Percentiles rank a stretch among this genome's conserved stretches.
Conservation (phyloP, 805 yeast species). For the Metschnikowia lunata region DNA sequence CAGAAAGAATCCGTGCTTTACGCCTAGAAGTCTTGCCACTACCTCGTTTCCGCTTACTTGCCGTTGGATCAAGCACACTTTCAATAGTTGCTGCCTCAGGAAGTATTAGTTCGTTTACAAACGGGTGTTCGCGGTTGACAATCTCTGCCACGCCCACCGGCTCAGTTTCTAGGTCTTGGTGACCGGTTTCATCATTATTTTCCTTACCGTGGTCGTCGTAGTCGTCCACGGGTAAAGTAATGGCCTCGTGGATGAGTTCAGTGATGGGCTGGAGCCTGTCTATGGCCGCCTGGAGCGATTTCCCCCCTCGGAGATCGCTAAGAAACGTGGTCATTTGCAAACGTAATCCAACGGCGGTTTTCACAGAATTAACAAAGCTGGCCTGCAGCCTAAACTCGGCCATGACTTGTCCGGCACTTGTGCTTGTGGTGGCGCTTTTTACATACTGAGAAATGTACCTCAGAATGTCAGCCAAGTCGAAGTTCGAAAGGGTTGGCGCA, state of each 20-base stretch:
- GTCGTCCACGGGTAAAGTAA: constrained; percentile 48
- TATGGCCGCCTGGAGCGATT: constrained; percentile 47
- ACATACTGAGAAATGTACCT: constrained; percentile 27
- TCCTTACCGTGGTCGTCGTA: neutral
- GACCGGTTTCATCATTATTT: constrained; percentile 20
- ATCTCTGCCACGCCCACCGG: constrained; percentile 54
- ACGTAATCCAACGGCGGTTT: constrained; percentile 37
- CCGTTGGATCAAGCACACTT: constrained; percentile 5
- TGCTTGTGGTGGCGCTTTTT: constrained; percentile 8
- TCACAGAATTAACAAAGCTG: constrained; percentile 27
- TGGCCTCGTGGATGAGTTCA: constrained; percentile 43
- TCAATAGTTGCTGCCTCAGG: constrained; percentile 35
- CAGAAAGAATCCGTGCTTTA: constrained; percentile 10
- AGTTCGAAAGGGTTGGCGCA: constrained; percentile 15
- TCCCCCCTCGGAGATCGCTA: constrained; percentile 42
- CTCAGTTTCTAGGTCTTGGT: constrained; percentile 31
- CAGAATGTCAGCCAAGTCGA: constrained; percentile 30
- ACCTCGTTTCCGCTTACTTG: neutral
- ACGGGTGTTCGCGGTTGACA: constrained; percentile 43
- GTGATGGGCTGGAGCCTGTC: constrained; percentile 47
- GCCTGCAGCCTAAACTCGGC: constrained; percentile 17
- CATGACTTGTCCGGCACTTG: constrained; percentile 1
- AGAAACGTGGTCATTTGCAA: constrained; percentile 40
- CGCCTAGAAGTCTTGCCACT: neutral
- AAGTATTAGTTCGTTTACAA: constrained; percentile 48